Evolutionary conservation across 2,329 filamentous ascomycete species (phyloP).

Genomic region (Cladosporium sp.): DNA sequence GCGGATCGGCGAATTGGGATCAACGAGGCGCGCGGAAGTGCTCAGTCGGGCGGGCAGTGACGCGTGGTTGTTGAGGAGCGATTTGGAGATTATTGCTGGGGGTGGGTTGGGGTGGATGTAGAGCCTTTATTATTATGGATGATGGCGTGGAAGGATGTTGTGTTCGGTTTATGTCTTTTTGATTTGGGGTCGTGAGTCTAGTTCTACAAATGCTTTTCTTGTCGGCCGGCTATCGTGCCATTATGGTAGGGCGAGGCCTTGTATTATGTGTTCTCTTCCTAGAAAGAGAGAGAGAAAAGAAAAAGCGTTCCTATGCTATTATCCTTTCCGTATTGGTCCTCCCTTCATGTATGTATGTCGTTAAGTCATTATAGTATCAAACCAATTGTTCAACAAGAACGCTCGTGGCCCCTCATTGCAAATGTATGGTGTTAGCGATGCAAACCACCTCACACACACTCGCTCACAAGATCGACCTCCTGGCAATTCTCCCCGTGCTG

Average conservation of each 20-base stretch:
- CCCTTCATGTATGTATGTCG: background rate
- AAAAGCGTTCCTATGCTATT: background rate
- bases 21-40: slow-evolving; percentile 70
- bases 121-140: background rate
- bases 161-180: background rate
- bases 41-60: slow-evolving; percentile 70
- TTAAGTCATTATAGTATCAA: background rate
- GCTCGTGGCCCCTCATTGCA: too few relatives aligned
- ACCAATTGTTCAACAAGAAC: background rate
- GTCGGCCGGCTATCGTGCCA: background rate
- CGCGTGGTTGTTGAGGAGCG: slow-evolving; percentile 66
- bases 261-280: background rate
- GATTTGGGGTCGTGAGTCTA: background rate
- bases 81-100: slow-evolving; percentile 67
- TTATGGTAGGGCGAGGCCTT: background rate
- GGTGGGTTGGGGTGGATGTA: slow-evolving; percentile 61
- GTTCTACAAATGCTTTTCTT: background rate
- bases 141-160: background rate
- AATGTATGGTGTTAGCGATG: too few relatives aligned
- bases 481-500: slow-evolving; percentile 7
- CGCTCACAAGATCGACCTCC: slow-evolving; percentile 18
- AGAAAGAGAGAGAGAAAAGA: background rate
- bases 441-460: slow-evolving; percentile 6
- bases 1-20: slow-evolving; percentile 74
- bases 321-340: background rate